Evolutionary conservation across 1,284 basidiomycete genomes (phyloP).

Genomic region (Trichosporon asahii): DNA sequence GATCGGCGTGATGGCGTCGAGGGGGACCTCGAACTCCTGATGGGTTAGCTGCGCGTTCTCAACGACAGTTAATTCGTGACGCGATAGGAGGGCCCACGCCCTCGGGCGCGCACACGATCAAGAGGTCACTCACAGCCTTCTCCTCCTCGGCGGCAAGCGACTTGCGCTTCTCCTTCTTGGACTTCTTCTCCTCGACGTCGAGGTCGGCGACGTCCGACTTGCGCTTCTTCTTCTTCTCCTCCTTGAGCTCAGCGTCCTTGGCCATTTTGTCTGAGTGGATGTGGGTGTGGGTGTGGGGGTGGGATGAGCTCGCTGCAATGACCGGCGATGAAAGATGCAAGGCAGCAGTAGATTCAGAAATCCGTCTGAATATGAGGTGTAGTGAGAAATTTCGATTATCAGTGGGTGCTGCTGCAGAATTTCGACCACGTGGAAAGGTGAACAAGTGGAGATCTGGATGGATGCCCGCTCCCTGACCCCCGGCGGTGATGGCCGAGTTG

Average conservation of each 20-base stretch:
- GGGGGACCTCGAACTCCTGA: slow-evolving; percentile 60
- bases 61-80: background rate
- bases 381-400: background rate
- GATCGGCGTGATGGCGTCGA: slow-evolving; percentile 82
- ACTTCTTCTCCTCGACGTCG: slow-evolving; percentile 47
- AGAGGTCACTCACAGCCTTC: slow-evolving; percentile 30
- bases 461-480: background rate
- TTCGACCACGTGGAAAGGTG: background rate
- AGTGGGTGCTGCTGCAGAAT: background rate
- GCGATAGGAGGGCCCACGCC: background rate
- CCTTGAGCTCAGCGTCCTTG: slow-evolving; percentile 48
- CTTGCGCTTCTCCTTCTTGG: slow-evolving; percentile 55
- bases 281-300: slow-evolving; percentile 14
- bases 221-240: slow-evolving; percentile 54
- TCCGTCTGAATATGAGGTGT: background rate
- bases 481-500: background rate
- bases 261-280: slow-evolving; percentile 37
- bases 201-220: slow-evolving; percentile 50
- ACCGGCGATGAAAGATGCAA: background rate
- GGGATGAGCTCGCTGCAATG: slow-evolving; percentile 2
- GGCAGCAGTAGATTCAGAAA: background rate
- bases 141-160: slow-evolving; percentile 45
- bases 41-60: background rate
- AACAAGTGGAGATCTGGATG: background rate
- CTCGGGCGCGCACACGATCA: slow-evolving; percentile 31